Conservation (phyloP, 768 basidiomycete species). For the Lactarius hengduanensis region DNA sequence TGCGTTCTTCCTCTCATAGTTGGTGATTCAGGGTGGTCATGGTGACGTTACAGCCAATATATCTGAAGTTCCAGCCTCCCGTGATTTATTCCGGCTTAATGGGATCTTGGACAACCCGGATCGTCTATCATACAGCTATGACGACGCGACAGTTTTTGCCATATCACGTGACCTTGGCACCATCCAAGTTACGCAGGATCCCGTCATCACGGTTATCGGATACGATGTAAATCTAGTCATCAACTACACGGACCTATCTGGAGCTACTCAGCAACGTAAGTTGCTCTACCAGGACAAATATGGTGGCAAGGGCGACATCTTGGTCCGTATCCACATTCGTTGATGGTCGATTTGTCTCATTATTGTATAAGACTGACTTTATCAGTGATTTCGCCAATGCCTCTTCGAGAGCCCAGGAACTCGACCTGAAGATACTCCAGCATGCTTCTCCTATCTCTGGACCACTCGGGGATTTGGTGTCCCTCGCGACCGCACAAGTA, state of each 20-base stretch:
- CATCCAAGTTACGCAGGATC: constrained; percentile 22
- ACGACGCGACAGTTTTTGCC: constrained; percentile 18
- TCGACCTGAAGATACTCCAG: too few species aligned
- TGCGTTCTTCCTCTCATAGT: not conserved
- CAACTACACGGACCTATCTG: too few species aligned
- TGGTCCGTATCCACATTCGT: too few species aligned
- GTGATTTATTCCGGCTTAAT: constrained; percentile 24
- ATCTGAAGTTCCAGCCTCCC: constrained; percentile 8
- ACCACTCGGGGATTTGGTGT: too few species aligned
- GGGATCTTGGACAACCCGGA: constrained; percentile 22
- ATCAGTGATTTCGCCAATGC: too few species aligned
- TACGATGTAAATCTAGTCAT: not conserved
- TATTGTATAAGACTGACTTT: too few species aligned
- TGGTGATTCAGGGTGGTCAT: constrained; percentile 5
- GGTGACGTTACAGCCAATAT: constrained; percentile 19
- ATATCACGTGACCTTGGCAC: constrained; percentile 33
- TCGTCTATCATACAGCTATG: too few species aligned
- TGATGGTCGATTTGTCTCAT: too few species aligned
- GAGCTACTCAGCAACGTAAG: constrained; percentile 32
- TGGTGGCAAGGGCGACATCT: too few species aligned
- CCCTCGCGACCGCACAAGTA: too few species aligned
- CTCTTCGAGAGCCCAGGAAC: too few species aligned
- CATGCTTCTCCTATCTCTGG: too few species aligned
- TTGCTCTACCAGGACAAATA: constrained; percentile 27
- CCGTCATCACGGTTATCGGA: constrained; percentile 35